Evolutionary conservation across 176 grass and related monocot genomes (phyloP).

Genomic region (Ananas comosus): DNA sequence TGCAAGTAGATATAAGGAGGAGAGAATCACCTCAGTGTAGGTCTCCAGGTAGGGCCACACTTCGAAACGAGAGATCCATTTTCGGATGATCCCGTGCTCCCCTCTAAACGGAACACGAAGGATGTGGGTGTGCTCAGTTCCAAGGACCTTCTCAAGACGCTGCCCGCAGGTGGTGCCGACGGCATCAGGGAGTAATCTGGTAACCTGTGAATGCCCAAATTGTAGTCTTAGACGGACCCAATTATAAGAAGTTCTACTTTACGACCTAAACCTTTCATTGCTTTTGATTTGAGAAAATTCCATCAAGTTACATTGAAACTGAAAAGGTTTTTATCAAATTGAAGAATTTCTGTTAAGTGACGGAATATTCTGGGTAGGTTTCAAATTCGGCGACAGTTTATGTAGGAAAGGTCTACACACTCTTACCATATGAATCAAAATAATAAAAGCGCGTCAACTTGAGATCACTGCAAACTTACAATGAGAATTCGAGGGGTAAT

Average conservation of each 20-base stretch:
- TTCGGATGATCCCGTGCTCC: slow-evolving; percentile 84
- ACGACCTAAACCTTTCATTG: too few species aligned
- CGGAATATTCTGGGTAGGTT: too few species aligned
- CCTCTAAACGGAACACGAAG: slow-evolving; percentile 96
- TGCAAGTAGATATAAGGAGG: not conserved
- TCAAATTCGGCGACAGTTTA: too few species aligned
- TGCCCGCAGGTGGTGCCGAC: slow-evolving; percentile 90
- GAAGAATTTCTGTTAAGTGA: too few species aligned
- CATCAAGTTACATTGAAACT: too few species aligned
- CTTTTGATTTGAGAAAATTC: too few species aligned
- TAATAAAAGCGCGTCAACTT: too few species aligned
- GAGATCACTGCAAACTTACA: slow-evolving; percentile 35
- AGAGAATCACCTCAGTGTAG: slow-evolving; percentile 70
- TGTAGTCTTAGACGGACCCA: not conserved
- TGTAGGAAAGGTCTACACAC: too few species aligned
- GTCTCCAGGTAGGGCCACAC: slow-evolving; percentile 98
- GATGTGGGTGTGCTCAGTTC: slow-evolving; percentile 93
- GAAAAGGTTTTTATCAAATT: too few species aligned
- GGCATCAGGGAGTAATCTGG: slow-evolving; percentile 88
- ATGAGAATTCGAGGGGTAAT: slow-evolving; percentile 97
- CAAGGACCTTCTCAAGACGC: slow-evolving; percentile 91
- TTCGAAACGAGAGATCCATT: slow-evolving; percentile 99
- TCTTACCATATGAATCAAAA: too few species aligned
- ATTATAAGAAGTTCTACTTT: not conserved
- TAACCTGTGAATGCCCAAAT: slow-evolving; percentile 42